A percentile compares a stretch with the other conserved stretches of the same genome.
phyloP scores from a whole-genome alignment of 2,329 filamentous ascomycete genomes.

The Zymoseptoria passerinii region DNA sequence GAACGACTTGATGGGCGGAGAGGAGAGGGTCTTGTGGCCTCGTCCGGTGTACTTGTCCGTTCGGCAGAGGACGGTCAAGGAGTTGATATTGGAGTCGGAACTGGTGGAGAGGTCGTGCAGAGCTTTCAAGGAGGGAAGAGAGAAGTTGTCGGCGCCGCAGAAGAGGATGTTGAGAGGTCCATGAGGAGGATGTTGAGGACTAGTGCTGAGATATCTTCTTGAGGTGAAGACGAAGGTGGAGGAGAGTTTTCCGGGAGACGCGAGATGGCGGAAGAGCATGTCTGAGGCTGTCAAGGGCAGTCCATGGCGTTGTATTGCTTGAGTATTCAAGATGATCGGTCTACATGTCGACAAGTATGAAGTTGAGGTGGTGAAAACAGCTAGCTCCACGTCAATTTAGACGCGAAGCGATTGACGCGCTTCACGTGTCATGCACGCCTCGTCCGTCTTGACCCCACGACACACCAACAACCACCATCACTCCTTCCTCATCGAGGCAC shows the following conservation, averaged over 20 bases:
- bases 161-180: conserved; percentile 76
- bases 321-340: neutral
- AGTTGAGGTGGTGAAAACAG: neutral
- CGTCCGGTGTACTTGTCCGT: conserved; percentile 66
- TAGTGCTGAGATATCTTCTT: neutral
- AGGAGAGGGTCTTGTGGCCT: conserved; percentile 42
- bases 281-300: neutral
- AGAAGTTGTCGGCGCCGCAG: conserved; percentile 89
- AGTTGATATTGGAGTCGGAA: conserved; percentile 49
- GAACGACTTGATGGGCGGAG: conserved; percentile 55
- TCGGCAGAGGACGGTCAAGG: conserved; percentile 78
- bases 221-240: neutral
- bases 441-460: neutral
- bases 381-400: neutral
- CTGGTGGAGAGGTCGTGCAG: conserved; percentile 46
- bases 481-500: neutral
- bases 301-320: neutral
- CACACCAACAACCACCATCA: neutral
- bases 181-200: neutral
- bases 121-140: conserved; percentile 64
- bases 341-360: neutral
- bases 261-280: neutral
- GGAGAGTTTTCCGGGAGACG: neutral
- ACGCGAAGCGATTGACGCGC: neutral
- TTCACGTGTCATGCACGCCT: neutral